Base-by-base conservation (phyloP, 352 stramenopile genomes). In the Phytopythium boreale region DNA sequence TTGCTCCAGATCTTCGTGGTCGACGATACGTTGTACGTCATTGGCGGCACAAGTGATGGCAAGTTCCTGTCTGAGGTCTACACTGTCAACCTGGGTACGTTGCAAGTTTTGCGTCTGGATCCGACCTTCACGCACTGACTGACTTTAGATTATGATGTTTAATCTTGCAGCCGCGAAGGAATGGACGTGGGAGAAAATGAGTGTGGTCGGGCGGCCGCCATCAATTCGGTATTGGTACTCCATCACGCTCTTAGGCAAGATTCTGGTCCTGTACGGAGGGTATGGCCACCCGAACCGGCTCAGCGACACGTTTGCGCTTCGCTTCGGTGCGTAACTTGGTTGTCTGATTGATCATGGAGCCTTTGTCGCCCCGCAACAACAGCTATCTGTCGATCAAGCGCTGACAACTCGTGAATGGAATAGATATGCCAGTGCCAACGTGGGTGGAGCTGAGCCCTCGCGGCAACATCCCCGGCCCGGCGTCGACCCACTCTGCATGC, bases 221-320 rank as follows among this genome's bases (percentile, higher is more conserved):
- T 86, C 77, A 9, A 88, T 86, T 68, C 76, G 79, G 26, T 88
- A 88, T 58, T 88, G 79, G 79, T 84, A 88, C 63, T 88, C 79
- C 2, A 53, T 86, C 43, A 39, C 67, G 17, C 67, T 86, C 8
- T 29, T 88, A 31, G 68, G 73, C 24, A 76, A 59, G 14, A 74
- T 86, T 46, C 68, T 69, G 26, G 72, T 88, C 61, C 63, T 88
- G 44, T 84, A 84, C 20, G 79, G 79, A 49, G 79, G 79, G 41
- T 88, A 88, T 44, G 77, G 79, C 29, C 79, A 88, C 27, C 69
- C 77, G 7, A 49, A 77, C 36, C 75, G 79, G 11, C 75, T 88
- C 22, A 68, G 69, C 20, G 79, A 88, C 56, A 83, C 75, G 4
- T 86, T 84, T 53, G 79, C 77, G 8, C 74, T 88, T 55, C 75